These are phyloP conservation scores for Quercus ilex DNA, from an alignment of 306 rosid genomes.

Conservation along the genomic window DNA sequence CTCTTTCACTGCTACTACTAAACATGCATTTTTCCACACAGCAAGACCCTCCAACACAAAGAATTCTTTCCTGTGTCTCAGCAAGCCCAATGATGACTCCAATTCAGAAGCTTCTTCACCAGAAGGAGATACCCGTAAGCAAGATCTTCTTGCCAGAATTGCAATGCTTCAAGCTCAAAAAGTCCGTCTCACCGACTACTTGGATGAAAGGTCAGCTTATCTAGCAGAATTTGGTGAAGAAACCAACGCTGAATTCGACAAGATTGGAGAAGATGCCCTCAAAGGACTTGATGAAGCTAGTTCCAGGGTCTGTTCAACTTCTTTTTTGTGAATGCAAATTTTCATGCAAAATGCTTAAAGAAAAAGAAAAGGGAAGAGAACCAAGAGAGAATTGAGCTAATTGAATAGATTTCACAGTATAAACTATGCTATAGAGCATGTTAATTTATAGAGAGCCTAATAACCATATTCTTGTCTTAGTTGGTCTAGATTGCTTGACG, in stretches of 20 bases:
- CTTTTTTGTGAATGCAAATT: slow-evolving; percentile 19
- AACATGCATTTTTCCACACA: slow-evolving; percentile 11
- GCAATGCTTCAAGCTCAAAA: slow-evolving; percentile 78
- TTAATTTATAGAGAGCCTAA: no score
- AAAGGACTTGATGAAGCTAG: slow-evolving; percentile 79
- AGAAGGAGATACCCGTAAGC: slow-evolving; percentile 63
- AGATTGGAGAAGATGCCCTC: slow-evolving; percentile 81
- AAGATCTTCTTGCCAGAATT: slow-evolving; percentile 72
- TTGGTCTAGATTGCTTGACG: no score
- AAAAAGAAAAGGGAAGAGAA: slow-evolving; percentile 1
- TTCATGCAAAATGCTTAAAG: slow-evolving; percentile 5
- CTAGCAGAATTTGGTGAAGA: slow-evolving; percentile 76
- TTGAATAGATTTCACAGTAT: no score
- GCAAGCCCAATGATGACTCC: slow-evolving; percentile 60
- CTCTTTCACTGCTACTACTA: slow-evolving; percentile 32
- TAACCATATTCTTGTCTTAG: no score
- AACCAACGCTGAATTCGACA: slow-evolving; percentile 69
- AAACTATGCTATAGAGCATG: no score
- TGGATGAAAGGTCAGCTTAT: slow-evolving; percentile 75
- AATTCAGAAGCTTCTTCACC: slow-evolving; percentile 46
- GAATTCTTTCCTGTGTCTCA: slow-evolving; percentile 35
- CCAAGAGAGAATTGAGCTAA: no score
- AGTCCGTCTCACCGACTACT: slow-evolving; percentile 64
- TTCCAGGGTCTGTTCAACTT: slow-evolving; percentile 49
- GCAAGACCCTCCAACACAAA: slow-evolving; percentile 31